Evolutionary conservation across 2,329 filamentous ascomycete genomes (phyloP).

Genomic region (Colletotrichum chrysophilum): DNA sequence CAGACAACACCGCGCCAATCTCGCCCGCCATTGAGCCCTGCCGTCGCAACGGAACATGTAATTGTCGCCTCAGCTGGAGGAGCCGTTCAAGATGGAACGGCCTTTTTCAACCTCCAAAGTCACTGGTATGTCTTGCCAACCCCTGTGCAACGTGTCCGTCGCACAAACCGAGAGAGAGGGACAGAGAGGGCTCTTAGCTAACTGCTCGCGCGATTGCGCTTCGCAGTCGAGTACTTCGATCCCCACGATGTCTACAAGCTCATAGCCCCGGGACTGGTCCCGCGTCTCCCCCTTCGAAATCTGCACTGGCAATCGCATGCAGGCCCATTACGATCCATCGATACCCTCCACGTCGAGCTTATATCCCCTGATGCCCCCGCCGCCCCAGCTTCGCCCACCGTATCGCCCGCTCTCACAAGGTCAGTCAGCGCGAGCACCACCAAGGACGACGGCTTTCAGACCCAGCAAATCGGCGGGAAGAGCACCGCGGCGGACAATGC

Average conservation of each 20-base stretch:
- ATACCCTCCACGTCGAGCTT: constrained; percentile 89
- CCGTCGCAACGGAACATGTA: constrained; percentile 5
- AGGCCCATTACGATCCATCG: constrained; percentile 90
- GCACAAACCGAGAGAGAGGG: background rate
- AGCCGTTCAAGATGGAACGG: constrained; percentile 64
- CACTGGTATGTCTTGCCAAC: constrained; percentile 58
- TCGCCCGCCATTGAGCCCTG: background rate
- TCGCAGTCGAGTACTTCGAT: constrained; percentile 91
- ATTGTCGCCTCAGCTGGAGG: constrained; percentile 10
- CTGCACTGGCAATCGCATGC: constrained; percentile 97
- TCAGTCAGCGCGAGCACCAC: constrained; percentile 35
- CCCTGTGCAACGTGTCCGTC: background rate
- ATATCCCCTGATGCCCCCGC: constrained; percentile 61
- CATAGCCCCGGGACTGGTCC: constrained; percentile 76
- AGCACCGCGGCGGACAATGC: constrained; percentile 40
- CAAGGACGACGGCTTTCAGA: constrained; percentile 66
- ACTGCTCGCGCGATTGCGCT: background rate
- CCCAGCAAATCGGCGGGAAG: constrained; percentile 53
- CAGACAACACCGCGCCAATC: background rate
- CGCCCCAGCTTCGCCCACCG: constrained; percentile 34
- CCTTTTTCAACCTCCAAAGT: constrained; percentile 77
- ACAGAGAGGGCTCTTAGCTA: background rate
- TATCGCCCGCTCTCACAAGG: constrained; percentile 30
- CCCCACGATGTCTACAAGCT: constrained; percentile 87
- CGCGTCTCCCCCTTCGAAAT: constrained; percentile 84